phyloP scores from a whole-genome alignment of 2,329 filamentous ascomycete species.

The Cladophialophora psammophila region DNA sequence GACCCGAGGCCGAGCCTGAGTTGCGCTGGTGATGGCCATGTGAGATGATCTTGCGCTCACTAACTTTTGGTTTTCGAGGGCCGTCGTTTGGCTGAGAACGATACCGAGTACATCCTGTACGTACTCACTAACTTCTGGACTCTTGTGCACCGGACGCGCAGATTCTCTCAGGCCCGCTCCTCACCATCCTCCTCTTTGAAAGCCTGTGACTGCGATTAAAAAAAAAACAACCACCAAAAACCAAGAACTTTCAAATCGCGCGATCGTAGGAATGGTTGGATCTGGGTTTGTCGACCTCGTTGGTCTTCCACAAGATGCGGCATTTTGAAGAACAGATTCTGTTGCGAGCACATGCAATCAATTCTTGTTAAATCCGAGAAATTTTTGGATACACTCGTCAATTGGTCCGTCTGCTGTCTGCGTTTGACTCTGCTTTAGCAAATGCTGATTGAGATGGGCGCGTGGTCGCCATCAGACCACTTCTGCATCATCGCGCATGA shows the following conservation, averaged over 20 bases:
- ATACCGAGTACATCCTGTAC: neutral
- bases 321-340: slow-evolving; percentile 5
- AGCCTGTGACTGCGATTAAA: neutral
- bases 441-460: neutral
- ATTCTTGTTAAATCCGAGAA: neutral
- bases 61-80: neutral
- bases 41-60: neutral
- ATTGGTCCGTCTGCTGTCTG: neutral
- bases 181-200: neutral
- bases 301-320: slow-evolving; percentile 3
- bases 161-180: neutral
- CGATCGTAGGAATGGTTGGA: neutral
- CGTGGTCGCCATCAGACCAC: slow-evolving; percentile 24
- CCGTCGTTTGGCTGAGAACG: neutral
- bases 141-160: neutral
- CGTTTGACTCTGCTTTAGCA: slow-evolving; percentile 11
- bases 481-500: slow-evolving; percentile 24
- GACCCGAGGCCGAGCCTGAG: neutral
- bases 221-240: slow-evolving; percentile 1
- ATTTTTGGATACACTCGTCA: neutral
- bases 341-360: slow-evolving; percentile 2
- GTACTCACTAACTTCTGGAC: neutral
- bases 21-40: too few species aligned
- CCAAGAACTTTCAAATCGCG: neutral
- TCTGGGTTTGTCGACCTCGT: neutral